Conservation (phyloP, 108 stramenopile genomes). For the Skeletonema potamos region DNA sequence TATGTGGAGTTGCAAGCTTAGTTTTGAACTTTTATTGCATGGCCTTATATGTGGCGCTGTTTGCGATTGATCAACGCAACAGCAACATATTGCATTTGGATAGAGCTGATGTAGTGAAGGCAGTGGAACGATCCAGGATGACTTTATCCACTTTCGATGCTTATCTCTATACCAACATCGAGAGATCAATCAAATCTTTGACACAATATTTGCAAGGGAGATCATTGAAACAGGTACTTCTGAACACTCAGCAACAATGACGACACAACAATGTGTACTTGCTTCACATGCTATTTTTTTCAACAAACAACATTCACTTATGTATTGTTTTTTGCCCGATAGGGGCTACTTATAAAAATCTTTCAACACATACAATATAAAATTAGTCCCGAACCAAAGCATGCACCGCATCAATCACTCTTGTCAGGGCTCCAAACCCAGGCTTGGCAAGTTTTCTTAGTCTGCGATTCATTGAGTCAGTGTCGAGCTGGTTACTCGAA, state of each 20-base stretch:
- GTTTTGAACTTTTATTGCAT: slow-evolving; percentile 12
- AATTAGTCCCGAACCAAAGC: slow-evolving; percentile 31
- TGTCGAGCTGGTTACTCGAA: slow-evolving; percentile 40
- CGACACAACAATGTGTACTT: no score
- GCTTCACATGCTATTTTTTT: no score
- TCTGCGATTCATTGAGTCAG: slow-evolving; percentile 45
- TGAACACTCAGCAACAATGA: not conserved
- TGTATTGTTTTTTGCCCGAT: no score
- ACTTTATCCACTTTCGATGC: slow-evolving; percentile 24
- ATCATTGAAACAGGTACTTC: slow-evolving; percentile 6
- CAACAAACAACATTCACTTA: no score
- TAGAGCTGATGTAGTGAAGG: slow-evolving; percentile 19
- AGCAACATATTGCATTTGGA: not conserved
- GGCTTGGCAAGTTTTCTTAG: slow-evolving; percentile 65
- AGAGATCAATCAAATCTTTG: slow-evolving; percentile 32
- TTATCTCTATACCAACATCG: slow-evolving; percentile 21
- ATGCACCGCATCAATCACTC: slow-evolving; percentile 56
- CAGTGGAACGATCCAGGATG: slow-evolving; percentile 32
- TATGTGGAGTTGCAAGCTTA: slow-evolving; percentile 7
- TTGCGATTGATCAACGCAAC: not conserved
- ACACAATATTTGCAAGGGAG: slow-evolving; percentile 19
- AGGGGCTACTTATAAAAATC: not conserved
- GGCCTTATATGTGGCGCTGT: slow-evolving; percentile 9
- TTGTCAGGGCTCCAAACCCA: slow-evolving; percentile 69
- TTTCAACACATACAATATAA: not conserved